Percentiles rank a stretch among this genome's conserved stretches.
Conservation (phyloP, 2,329 filamentous ascomycete species). For the Aspergillus fumigatiaffinis region DNA sequence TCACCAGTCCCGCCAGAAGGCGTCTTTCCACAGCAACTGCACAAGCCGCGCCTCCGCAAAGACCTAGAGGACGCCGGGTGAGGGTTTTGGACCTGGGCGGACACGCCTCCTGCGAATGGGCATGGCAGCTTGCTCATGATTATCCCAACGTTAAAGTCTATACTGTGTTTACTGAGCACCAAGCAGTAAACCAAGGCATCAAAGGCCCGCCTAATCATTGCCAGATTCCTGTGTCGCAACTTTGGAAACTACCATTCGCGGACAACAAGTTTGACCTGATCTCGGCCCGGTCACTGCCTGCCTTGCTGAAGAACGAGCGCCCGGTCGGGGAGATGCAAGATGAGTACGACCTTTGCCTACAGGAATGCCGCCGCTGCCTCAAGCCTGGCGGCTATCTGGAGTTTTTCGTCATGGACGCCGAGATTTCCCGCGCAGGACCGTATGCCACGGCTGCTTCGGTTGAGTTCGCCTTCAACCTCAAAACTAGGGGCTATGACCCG, state of each 20-base stretch:
- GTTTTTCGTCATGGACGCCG: slow-evolving; percentile 83
- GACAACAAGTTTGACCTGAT: slow-evolving; percentile 86
- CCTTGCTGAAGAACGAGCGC: slow-evolving; percentile 66
- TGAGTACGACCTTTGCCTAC: slow-evolving; percentile 82
- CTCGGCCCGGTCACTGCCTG: slow-evolving; percentile 81
- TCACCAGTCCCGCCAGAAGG: slow-evolving; percentile 51
- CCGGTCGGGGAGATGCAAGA: slow-evolving; percentile 66
- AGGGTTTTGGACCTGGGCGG: slow-evolving; percentile 84
- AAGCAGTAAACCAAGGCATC: slow-evolving; percentile 69
- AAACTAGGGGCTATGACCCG: slow-evolving; percentile 85
- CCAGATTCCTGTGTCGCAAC: slow-evolving; percentile 69
- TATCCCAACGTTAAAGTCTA: slow-evolving; percentile 83
- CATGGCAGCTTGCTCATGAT: slow-evolving; percentile 84
- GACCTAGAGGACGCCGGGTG: slow-evolving; percentile 44
- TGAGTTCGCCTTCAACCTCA: slow-evolving; percentile 87
- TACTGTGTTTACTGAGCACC: slow-evolving; percentile 75
- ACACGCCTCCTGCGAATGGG: slow-evolving; percentile 85
- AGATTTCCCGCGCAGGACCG: slow-evolving; percentile 80
- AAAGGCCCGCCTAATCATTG: slow-evolving; percentile 84
- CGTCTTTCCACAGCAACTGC: slow-evolving; percentile 28
- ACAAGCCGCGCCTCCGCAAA: slow-evolving; percentile 18
- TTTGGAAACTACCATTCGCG: slow-evolving; percentile 80
- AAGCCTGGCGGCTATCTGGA: slow-evolving; percentile 93
- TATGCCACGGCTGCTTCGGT: slow-evolving; percentile 77
- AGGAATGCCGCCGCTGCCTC: slow-evolving; percentile 83